phyloP scores from a whole-genome alignment of 179 eudicot genomes.

The Sideroxylon spinosum region DNA sequence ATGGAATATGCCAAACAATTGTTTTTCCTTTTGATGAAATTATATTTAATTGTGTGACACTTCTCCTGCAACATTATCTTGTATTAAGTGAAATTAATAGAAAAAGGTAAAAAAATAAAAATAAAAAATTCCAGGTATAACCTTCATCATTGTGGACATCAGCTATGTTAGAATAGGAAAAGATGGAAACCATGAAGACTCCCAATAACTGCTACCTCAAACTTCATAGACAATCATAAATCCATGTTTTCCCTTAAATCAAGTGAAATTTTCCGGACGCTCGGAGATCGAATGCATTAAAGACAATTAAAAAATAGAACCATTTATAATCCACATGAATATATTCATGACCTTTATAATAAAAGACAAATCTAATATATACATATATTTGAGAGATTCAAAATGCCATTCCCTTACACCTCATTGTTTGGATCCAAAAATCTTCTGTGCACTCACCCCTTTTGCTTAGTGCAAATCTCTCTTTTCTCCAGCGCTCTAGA shows the following conservation, averaged over 20 bases:
- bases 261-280: not conserved
- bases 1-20: slow-evolving; percentile 9
- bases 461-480: not conserved
- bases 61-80: not conserved
- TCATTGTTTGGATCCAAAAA: slow-evolving; percentile 2
- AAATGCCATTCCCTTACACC: not conserved
- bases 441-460: not conserved
- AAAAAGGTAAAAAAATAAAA: not conserved
- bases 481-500: not conserved
- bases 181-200: too few relatives aligned
- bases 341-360: slow-evolving; percentile 11
- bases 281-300: not conserved
- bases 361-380: not conserved
- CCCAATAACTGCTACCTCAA: too few relatives aligned
- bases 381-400: not conserved
- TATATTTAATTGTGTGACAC: not conserved
- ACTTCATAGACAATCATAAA: too few relatives aligned
- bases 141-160: too few relatives aligned
- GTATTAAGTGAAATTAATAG: not conserved
- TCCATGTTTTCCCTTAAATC: too few relatives aligned
- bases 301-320: not conserved
- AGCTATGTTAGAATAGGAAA: too few relatives aligned
- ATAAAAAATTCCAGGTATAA: not conserved
- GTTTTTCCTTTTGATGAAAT: not conserved
- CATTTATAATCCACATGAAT: not conserved